Conservation (phyloP, 495 filamentous ascomycete genomes). For the Neurospora africana region DNA sequence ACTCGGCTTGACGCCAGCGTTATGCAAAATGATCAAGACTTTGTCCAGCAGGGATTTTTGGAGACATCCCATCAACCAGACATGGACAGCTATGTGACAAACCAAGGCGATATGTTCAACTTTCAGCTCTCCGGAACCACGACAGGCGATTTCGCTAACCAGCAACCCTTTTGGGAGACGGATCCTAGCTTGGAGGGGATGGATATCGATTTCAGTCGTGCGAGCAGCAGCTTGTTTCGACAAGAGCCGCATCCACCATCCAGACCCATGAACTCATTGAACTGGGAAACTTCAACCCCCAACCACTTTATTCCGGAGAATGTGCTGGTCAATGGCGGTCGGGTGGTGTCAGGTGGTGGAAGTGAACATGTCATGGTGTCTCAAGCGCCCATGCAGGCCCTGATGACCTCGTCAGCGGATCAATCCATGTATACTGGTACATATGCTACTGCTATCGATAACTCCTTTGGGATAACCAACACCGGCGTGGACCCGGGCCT, state of each 20-base stretch:
- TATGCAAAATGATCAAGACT: conserved; percentile 45
- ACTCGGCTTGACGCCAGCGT: conserved; percentile 36
- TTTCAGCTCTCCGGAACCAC: conserved; percentile 62
- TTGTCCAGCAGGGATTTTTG: conserved; percentile 33
- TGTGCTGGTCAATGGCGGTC: conserved; percentile 19
- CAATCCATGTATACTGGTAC: conserved; percentile 28
- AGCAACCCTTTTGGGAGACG: conserved; percentile 68
- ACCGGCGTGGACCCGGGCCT: conserved; percentile 34
- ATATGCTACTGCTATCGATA: conserved; percentile 29
- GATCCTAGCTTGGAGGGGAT: conserved; percentile 41
- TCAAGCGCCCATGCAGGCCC: conserved; percentile 26
- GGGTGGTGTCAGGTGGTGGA: conserved; percentile 16
- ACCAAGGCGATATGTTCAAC: conserved; percentile 44
- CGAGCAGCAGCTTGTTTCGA: conserved; percentile 24
- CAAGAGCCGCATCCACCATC: conserved; percentile 23
- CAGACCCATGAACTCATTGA: conserved; percentile 31
- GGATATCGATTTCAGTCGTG: conserved; percentile 43
- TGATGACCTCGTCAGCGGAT: conserved; percentile 27
- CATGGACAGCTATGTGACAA: conserved; percentile 27
- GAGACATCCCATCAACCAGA: conserved; percentile 30
- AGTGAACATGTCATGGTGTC: conserved; percentile 27
- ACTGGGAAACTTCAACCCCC: conserved; percentile 40
- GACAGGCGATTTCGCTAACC: conserved; percentile 55
- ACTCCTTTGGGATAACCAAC: conserved; percentile 31
- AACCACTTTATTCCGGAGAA: conserved; percentile 33